Evolutionary conservation across 345 rosid genomes (phyloP).

Genomic region (Citrus mangshanensis): DNA sequence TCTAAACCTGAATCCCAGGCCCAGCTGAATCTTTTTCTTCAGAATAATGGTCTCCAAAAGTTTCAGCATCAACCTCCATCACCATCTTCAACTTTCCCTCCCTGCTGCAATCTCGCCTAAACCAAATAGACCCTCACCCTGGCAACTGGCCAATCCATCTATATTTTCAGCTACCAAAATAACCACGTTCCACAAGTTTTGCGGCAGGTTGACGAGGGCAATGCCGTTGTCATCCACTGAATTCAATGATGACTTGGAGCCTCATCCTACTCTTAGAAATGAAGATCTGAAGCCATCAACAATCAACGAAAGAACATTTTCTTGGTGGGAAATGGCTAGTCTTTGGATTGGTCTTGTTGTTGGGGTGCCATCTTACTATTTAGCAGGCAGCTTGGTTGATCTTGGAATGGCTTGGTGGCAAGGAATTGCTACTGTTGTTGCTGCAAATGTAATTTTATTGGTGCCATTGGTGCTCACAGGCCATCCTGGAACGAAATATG

Average conservation of each 20-base stretch:
- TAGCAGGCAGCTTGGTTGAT: constrained; percentile 88
- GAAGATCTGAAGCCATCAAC: constrained; percentile 84
- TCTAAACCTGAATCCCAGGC: constrained; percentile 28
- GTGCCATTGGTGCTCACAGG: constrained; percentile 79
- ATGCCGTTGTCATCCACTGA: constrained; percentile 32
- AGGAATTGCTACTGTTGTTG: constrained; percentile 82
- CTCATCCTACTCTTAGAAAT: constrained; percentile 65
- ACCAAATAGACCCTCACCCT: constrained; percentile 5
- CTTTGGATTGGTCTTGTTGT: constrained; percentile 96
- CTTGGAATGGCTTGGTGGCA: constrained; percentile 99
- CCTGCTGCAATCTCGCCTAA: constrained; percentile 12
- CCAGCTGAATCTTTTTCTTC: constrained; percentile 18
- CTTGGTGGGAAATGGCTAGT: constrained; percentile 83
- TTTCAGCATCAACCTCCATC: constrained; percentile 47
- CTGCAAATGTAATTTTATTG: constrained; percentile 67
- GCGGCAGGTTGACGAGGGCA: not conserved
- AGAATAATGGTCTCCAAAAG: constrained; percentile 53
- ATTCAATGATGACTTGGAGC: constrained; percentile 29
- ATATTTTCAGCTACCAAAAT: constrained; percentile 18
- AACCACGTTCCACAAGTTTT: not conserved
- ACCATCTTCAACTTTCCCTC: constrained; percentile 27
- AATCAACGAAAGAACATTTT: constrained; percentile 53
- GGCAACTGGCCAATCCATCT: not conserved
- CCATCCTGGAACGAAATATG: constrained; percentile 77
- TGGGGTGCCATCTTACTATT: constrained; percentile 87